Percentiles rank a stretch among this genome's conserved stretches.
Evolutionary conservation across 2,329 filamentous ascomycete genomes (phyloP).

Genomic region (Xenosphaeropsis pyriputrescens): DNA sequence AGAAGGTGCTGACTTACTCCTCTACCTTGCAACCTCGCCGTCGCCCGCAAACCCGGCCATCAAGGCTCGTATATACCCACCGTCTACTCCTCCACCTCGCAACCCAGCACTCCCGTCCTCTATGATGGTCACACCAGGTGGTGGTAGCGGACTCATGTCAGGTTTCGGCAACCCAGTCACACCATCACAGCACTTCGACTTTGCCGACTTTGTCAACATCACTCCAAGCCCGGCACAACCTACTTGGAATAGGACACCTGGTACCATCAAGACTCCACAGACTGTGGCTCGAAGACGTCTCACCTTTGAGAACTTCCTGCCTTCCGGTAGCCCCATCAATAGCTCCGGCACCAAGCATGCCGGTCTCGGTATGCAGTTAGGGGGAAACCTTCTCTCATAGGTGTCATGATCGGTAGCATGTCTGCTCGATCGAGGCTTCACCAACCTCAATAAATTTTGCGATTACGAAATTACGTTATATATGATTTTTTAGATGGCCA

Average conservation of each 20-base stretch:
- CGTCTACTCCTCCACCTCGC: constrained; percentile 63
- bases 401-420: too few relatives aligned
- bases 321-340: constrained; percentile 4
- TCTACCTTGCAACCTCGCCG: constrained; percentile 83
- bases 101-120: constrained; percentile 61
- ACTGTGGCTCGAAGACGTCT: constrained; percentile 13
- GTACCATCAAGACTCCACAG: constrained; percentile 13
- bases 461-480: too few relatives aligned
- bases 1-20: constrained; percentile 66
- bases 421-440: too few relatives aligned
- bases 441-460: too few relatives aligned
- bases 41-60: constrained; percentile 56
- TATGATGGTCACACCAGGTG: constrained; percentile 78
- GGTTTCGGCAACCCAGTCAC: constrained; percentile 60
- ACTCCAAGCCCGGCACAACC: constrained; percentile 90
- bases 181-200: constrained; percentile 75
- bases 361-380: constrained; percentile 49
- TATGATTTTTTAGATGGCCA: too few relatives aligned
- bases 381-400: constrained; percentile 43
- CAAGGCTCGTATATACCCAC: constrained; percentile 46
- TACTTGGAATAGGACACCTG: constrained; percentile 39
- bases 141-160: constrained; percentile 44
- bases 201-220: constrained; percentile 94
- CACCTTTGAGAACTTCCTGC: constrained; percentile 13
- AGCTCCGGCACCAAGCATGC: constrained; percentile 23